These are phyloP conservation scores for Verticillium isaacii DNA, from an alignment of 2,329 filamentous ascomycete species.

Conservation along the genomic window DNA sequence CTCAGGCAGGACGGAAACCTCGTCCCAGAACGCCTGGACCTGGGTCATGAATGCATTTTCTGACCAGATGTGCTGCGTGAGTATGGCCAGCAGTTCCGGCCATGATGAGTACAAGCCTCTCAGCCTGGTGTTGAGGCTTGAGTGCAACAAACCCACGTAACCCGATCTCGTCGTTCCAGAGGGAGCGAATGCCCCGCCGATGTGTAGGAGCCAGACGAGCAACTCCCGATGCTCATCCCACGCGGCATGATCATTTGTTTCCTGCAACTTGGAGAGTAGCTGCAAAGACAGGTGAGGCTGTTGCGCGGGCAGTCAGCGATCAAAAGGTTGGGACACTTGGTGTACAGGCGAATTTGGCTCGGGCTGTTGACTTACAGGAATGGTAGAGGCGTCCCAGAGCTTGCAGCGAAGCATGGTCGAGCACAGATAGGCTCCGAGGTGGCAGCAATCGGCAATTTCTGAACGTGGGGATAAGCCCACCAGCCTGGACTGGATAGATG, in stretches of 20 bases:
- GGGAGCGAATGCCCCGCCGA: slow-evolving; percentile 32
- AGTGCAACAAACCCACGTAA: slow-evolving; percentile 20
- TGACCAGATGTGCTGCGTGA: slow-evolving; percentile 34
- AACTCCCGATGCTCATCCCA: slow-evolving; percentile 27
- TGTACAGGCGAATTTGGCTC: not conserved
- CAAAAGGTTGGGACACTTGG: not conserved
- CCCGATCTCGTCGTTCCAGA: slow-evolving; percentile 18
- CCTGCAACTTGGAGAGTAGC: slow-evolving; percentile 25
- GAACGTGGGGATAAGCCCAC: slow-evolving; percentile 16
- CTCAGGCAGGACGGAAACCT: slow-evolving; percentile 8
- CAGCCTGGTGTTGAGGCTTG: slow-evolving; percentile 13
- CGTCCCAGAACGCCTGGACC: slow-evolving; percentile 26
- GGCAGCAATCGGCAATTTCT: slow-evolving; percentile 24
- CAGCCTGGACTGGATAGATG: slow-evolving; percentile 36
- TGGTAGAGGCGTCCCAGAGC: slow-evolving; percentile 28
- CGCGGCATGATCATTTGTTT: slow-evolving; percentile 17
- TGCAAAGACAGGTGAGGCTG: slow-evolving; percentile 25
- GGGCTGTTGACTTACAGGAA: slow-evolving; percentile 28
- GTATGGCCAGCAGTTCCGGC: slow-evolving; percentile 20
- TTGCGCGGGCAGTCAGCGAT: slow-evolving; percentile 1
- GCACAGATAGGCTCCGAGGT: slow-evolving; percentile 34
- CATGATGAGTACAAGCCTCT: slow-evolving; percentile 20
- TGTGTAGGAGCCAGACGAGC: slow-evolving; percentile 29
- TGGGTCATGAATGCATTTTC: slow-evolving; percentile 26
- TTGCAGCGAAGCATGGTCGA: slow-evolving; percentile 34